Evolutionary conservation across 345 rosid species (phyloP).

Genomic region (Rhizophora apiculata): DNA sequence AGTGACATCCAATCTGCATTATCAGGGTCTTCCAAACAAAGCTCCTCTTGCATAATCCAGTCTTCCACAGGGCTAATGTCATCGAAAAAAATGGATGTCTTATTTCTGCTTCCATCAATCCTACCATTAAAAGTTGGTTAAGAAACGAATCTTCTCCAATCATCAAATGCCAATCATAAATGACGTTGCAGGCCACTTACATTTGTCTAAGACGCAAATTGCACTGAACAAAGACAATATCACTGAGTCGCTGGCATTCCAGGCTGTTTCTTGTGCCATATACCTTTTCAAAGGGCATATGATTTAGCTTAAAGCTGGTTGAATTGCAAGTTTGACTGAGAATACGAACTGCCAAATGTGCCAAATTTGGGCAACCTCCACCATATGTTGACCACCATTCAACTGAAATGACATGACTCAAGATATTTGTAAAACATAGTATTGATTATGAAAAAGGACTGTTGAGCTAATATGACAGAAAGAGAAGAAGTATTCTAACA

Average conservation of each 20-base stretch:
- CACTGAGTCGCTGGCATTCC: slow-evolving; percentile 66
- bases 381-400: slow-evolving; percentile 99
- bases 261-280: slow-evolving; percentile 61
- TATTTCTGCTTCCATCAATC: slow-evolving; percentile 35
- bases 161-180: slow-evolving; percentile 5
- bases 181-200: slow-evolving; percentile 30
- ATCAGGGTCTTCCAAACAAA: slow-evolving; percentile 43
- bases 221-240: slow-evolving; percentile 73
- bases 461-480: not conserved
- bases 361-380: slow-evolving; percentile 84
- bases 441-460: slow-evolving; percentile 1
- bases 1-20: slow-evolving; percentile 71
- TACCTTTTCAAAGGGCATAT: slow-evolving; percentile 41
- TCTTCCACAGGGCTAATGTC: slow-evolving; percentile 52
- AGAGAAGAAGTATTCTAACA: not conserved
- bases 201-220: slow-evolving; percentile 67
- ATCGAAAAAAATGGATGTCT: slow-evolving; percentile 48
- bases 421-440: slow-evolving; percentile 8
- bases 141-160: not conserved
- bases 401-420: slow-evolving; percentile 35
- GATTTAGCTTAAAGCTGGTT: slow-evolving; percentile 35
- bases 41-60: slow-evolving; percentile 63
- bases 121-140: slow-evolving; percentile 14
- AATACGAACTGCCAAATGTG: slow-evolving; percentile 74
- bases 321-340: slow-evolving; percentile 81